Base-by-base conservation (phyloP, 2,329 filamentous ascomycete species). In the Paraphoma chrysanthemicola region DNA sequence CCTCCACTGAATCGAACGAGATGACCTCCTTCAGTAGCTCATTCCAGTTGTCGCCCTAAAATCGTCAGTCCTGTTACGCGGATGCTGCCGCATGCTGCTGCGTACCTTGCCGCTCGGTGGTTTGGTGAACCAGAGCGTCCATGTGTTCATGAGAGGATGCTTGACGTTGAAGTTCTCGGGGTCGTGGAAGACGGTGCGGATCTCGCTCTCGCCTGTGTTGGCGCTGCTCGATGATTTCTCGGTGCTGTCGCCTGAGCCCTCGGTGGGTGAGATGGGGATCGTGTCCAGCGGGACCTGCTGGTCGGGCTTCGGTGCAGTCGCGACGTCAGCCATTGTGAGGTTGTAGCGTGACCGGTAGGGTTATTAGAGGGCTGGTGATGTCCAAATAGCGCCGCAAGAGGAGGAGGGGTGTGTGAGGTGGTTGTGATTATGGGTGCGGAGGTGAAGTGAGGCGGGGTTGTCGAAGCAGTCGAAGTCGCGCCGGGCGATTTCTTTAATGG, bases 121-220 rank as follows among this genome's bases (percentile, higher is more conserved):
- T 86, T 98, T 98, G 73, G 94, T 98, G 84, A 98, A 99, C 96
- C 96, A 99, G 54, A 99, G 85, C 57, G 95, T 98, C 95, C 95
- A 99, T 77, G 91, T 90, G 84, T 97, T 91, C 86, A 96, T 93
- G 59, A 99, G 86, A 66, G 93, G 94, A 79, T 99, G 95, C 86
- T 98, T 99, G 80, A 99, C 95, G 72, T 96, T 99, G 87, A 99
- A 99, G 85, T 99, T 97, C 67, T 97, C 91, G 70, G 95, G 90
- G 81, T 98, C 93, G 78, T 99, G 93, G 83, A 99, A 99, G 69
- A 99, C 94, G 45, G 95, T 99, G 71, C 97, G 85, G 49, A 90
- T 83, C 75, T 93, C 89, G 60, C 73, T 71, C 64, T 80, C 79
- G 61, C 69, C 65, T 57, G 70, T 67, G 38, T 62, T 79, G 63